A percentile compares a stretch with the other conserved stretches of the same genome.
Evolutionary conservation across 306 rosid species (phyloP).

Genomic region (Cucumis cinereus): DNA sequence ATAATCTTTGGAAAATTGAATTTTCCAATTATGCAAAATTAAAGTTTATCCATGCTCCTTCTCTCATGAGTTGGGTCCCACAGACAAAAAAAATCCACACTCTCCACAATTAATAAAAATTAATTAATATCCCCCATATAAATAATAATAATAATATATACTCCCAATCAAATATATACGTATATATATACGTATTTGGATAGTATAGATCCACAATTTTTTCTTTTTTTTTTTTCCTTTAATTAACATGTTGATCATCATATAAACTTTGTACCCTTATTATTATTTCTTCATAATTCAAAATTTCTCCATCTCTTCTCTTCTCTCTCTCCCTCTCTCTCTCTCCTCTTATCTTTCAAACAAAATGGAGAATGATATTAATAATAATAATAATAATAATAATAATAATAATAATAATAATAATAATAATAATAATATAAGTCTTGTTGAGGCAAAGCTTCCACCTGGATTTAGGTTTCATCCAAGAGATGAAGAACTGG

Average conservation of each 20-base stretch:
- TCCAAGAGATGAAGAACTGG: conserved; percentile 91
- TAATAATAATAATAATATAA: conserved; percentile 24
- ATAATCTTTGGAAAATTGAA: no score
- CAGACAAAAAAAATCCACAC: no score
- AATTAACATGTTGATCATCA: not conserved
- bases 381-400: conserved; percentile 11
- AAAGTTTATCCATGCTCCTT: no score
- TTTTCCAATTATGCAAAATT: no score
- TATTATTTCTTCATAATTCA: not conserved
- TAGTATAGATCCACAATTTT: not conserved
- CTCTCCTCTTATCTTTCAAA: no score
- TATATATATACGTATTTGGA: not conserved
- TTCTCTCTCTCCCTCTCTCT: not conserved
- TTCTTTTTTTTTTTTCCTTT: no score
- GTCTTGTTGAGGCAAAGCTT: conserved; percentile 69
- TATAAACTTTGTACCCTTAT: not conserved
- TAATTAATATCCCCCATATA: not conserved
- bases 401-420: not conserved
- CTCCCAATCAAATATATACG: not conserved
- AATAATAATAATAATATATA: not conserved
- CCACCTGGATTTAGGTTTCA: conserved; percentile 96
- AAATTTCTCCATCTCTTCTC: not conserved
- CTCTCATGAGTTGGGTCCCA: no score
- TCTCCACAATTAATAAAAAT: not conserved
- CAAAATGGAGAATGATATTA: no score